These are phyloP conservation scores for Diaporthe vaccinii DNA, from an alignment of 2,329 filamentous ascomycete genomes.

Conservation along the genomic window DNA sequence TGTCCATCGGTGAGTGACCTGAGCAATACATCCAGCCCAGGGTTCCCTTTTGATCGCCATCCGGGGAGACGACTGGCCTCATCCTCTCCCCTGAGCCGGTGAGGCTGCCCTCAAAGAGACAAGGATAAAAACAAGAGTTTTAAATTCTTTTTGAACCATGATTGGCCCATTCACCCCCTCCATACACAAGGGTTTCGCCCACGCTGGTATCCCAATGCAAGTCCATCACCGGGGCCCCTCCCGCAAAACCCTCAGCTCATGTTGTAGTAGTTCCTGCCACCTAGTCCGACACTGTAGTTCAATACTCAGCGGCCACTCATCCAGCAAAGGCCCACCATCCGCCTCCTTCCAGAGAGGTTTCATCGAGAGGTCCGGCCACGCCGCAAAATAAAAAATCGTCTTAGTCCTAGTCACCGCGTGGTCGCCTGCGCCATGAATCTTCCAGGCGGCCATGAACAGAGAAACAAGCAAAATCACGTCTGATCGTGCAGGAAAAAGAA, in stretches of 20 bases:
- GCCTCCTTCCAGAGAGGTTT: background rate
- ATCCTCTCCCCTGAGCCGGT: conserved; percentile 25
- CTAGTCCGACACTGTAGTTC: conserved; percentile 36
- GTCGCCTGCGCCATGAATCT: conserved; percentile 50
- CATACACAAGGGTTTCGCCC: conserved; percentile 29
- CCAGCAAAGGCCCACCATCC: conserved; percentile 31
- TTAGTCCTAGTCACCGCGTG: conserved; percentile 49
- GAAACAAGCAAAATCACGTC: conserved; percentile 45
- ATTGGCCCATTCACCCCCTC: conserved; percentile 32
- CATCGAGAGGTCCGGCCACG: conserved; percentile 31
- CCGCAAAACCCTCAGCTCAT: conserved; percentile 31
- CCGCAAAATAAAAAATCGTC: conserved; percentile 43
- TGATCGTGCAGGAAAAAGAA: conserved; percentile 45
- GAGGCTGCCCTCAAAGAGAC: conserved; percentile 35
- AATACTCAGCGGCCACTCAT: conserved; percentile 34
- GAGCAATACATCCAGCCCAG: conserved; percentile 35
- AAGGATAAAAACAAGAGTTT: conserved; percentile 41
- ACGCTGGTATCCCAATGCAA: conserved; percentile 40
- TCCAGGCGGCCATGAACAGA: conserved; percentile 54
- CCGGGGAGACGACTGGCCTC: conserved; percentile 25
- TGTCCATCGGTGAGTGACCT: conserved; percentile 35
- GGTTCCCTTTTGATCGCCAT: conserved; percentile 38
- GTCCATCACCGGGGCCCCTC: conserved; percentile 22
- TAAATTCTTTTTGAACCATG: conserved; percentile 43
- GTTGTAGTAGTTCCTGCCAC: conserved; percentile 37